Evolutionary conservation across 2,329 filamentous ascomycete species (phyloP).

Genomic region (Bretziella fagacearum): DNA sequence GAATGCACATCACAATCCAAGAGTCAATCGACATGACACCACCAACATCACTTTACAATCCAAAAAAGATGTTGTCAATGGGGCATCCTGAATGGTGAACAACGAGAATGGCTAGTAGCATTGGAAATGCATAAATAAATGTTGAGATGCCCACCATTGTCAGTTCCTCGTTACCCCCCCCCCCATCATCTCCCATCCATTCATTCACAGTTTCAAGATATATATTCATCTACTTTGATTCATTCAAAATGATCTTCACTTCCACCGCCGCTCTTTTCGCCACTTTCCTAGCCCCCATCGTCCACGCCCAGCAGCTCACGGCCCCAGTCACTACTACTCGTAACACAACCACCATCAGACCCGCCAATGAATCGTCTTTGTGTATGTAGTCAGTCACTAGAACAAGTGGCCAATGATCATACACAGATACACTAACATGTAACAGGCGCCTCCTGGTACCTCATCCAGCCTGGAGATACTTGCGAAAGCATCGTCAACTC

Average conservation of each 20-base stretch:
- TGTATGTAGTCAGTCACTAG: constrained; percentile 1
- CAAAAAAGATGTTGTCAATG: too few species aligned
- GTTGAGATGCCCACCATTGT: too few species aligned
- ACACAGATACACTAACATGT: not conserved
- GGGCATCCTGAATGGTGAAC: too few species aligned
- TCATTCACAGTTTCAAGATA: too few species aligned
- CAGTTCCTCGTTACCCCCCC: too few species aligned
- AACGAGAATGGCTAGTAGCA: too few species aligned
- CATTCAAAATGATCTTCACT: constrained; percentile 9
- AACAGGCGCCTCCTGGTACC: constrained; percentile 12
- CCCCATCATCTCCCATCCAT: too few species aligned
- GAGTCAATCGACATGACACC: too few species aligned
- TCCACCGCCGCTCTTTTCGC: not conserved
- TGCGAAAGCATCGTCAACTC: constrained; percentile 7
- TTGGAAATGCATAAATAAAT: too few species aligned
- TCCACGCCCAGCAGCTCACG: not conserved
- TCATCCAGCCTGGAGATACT: constrained; percentile 10
- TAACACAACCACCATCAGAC: constrained; percentile 5
- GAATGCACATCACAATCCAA: too few species aligned
- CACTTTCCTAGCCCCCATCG: too few species aligned
- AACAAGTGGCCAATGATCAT: not conserved
- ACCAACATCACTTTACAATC: too few species aligned
- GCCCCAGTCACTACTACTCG: not conserved
- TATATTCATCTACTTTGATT: not conserved
- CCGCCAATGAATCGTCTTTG: not conserved